Evolutionary conservation across 331 rosid genomes (phyloP).

Genomic region (Quercus phellos): DNA sequence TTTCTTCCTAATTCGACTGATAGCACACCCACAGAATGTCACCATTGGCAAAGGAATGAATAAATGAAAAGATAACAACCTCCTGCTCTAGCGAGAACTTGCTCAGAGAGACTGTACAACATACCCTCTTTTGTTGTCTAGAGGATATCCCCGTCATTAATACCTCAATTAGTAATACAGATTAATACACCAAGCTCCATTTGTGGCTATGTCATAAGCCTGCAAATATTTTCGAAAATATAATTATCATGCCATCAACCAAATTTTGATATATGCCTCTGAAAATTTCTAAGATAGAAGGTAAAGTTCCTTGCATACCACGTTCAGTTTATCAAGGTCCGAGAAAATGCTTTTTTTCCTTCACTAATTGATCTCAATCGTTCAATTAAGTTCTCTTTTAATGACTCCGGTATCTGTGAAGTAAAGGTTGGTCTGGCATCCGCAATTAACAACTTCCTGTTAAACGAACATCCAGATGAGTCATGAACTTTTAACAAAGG

Average conservation of each 20-base stretch:
- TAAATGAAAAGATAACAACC: constrained; percentile 16
- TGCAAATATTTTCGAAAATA: constrained; percentile 25
- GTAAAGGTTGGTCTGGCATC: constrained; percentile 52
- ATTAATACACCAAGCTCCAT: constrained; percentile 31
- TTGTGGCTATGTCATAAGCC: constrained; percentile 31
- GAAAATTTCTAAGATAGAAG: neutral
- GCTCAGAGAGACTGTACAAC: constrained; percentile 33
- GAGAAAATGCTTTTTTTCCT: constrained; percentile 32
- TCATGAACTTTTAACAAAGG: constrained; percentile 4
- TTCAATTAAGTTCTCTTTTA: constrained; percentile 55
- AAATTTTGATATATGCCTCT: neutral
- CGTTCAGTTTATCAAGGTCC: constrained; percentile 30
- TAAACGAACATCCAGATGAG: constrained; percentile 14
- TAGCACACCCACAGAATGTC: constrained; percentile 24
- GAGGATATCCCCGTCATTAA: constrained; percentile 25
- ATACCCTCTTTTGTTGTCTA: constrained; percentile 22
- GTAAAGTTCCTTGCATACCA: constrained; percentile 22
- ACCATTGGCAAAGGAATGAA: constrained; percentile 18
- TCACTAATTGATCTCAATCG: constrained; percentile 52
- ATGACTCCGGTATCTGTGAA: constrained; percentile 62
- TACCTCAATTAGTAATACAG: constrained; percentile 32
- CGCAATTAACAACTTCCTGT: constrained; percentile 58
- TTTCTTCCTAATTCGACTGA: constrained; percentile 25
- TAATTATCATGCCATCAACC: constrained; percentile 18
- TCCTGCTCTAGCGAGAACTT: constrained; percentile 28